Evolutionary conservation across 2,329 filamentous ascomycete genomes (phyloP).

Genomic region (Dactylellina haptotyla): DNA sequence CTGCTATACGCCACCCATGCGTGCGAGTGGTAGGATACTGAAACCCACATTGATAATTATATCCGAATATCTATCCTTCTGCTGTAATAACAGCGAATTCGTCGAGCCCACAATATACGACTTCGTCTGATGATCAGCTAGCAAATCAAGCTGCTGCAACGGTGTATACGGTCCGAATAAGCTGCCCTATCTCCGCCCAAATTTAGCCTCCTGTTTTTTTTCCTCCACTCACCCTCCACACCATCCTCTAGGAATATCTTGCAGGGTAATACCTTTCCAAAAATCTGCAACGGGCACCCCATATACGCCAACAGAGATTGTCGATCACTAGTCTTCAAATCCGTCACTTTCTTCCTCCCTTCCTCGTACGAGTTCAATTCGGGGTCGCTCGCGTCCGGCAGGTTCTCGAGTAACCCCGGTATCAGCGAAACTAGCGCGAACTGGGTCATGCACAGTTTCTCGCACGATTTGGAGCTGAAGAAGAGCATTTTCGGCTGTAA

Average conservation of each 20-base stretch:
- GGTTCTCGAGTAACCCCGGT: slow-evolving; percentile 85
- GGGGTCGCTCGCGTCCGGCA: slow-evolving; percentile 97
- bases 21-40: background rate
- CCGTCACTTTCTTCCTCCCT: slow-evolving; percentile 78
- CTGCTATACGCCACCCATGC: too few species aligned
- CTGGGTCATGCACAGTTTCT: slow-evolving; percentile 96
- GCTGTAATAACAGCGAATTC: slow-evolving; percentile 90
- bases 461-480: slow-evolving; percentile 89
- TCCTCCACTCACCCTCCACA: slow-evolving; percentile 3
- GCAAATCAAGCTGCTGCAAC: slow-evolving; percentile 90
- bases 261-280: slow-evolving; percentile 91
- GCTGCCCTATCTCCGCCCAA: slow-evolving; percentile 71
- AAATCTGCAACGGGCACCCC: slow-evolving; percentile 93
- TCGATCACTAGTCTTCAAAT: slow-evolving; percentile 89
- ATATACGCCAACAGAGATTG: slow-evolving; percentile 90
- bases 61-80: slow-evolving; percentile 95
- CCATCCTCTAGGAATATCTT: background rate
- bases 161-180: slow-evolving; percentile 97
- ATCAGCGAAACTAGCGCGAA: slow-evolving; percentile 96
- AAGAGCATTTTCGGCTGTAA: slow-evolving; percentile 99
- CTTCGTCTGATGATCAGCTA: slow-evolving; percentile 93
- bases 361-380: slow-evolving; percentile 85
- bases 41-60: slow-evolving; percentile 85
- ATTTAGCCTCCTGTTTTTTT: slow-evolving; percentile 6
- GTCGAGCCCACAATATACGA: slow-evolving; percentile 98